Base-by-base conservation (phyloP, 2,329 filamentous ascomycete species). In the Fusarium miscanthi region DNA sequence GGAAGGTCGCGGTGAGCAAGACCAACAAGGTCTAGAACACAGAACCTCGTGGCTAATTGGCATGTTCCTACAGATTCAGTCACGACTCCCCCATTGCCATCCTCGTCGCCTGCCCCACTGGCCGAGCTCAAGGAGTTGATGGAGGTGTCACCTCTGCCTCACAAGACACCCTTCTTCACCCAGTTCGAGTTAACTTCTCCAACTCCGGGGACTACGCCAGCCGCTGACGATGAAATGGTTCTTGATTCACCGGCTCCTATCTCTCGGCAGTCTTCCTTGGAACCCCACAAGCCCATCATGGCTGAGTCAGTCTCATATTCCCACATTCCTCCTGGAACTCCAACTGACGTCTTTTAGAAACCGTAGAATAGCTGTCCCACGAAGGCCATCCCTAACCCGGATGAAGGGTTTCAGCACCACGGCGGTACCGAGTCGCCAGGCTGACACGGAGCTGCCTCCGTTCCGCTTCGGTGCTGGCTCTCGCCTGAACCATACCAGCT, bases 121-220 rank as follows among this genome's bases (percentile, higher is more conserved):
- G 88, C 89, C 68, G 94, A 97, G 81, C 87, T 90, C 58, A 97
- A 98, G 94, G 95, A 98, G 79, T 87, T 90, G 62, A 97, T 98
- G 94, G 95, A 98, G 79, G 91, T 98, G 81, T 98, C 95, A 48
- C 95, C 96, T 42, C 84, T 98, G 43, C 95, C 94, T 67, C 94
- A 97, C 85, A 98, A 97, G 85, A 85, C 88, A 35, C 88, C 92
- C 17, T 94, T 90, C 78, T 83, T 87, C 82, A 81, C 86, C 35
- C 87, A 92, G 74, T 85, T 93, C 70, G 90, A 92, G 73, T 82
- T 94, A 59, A 88, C 90, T 35, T 95, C 93, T 35, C 93, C 94
- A 4, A 92, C 92, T 4, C 92, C 92, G 13, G 87, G 88, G 68
- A 81, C 77, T 73, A 85, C 84, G 21, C 83, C 85, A 64, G 81